A percentile compares a stretch with the other conserved stretches of the same genome.
Evolutionary conservation across 257 asterid genomes (phyloP).

Genomic region (Jaltomata sinuosa): DNA sequence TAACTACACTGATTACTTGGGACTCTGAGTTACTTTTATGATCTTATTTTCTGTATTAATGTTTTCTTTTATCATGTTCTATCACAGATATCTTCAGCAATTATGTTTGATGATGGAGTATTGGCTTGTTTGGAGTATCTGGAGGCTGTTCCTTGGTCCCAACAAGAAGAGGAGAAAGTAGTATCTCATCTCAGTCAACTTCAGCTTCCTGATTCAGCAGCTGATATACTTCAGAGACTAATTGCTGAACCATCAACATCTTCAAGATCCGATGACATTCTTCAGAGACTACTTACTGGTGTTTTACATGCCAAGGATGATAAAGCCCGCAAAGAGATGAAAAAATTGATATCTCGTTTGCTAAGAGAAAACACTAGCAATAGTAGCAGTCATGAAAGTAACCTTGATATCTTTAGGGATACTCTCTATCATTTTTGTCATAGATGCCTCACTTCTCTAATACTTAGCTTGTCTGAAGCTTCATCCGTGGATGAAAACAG

Average conservation of each 20-base stretch:
- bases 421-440: slow-evolving; percentile 67
- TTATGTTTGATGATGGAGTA: slow-evolving; percentile 67
- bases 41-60: background rate
- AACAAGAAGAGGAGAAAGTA: slow-evolving; percentile 65
- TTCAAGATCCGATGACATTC: slow-evolving; percentile 54
- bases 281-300: slow-evolving; percentile 50
- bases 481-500: slow-evolving; percentile 41
- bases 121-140: slow-evolving; percentile 69
- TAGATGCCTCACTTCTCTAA: slow-evolving; percentile 64
- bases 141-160: slow-evolving; percentile 89
- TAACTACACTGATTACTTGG: background rate
- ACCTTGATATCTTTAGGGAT: slow-evolving; percentile 48
- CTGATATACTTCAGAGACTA: slow-evolving; percentile 64
- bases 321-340: slow-evolving; percentile 74
- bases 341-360: slow-evolving; percentile 42
- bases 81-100: slow-evolving; percentile 64
- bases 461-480: slow-evolving; percentile 64
- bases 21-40: background rate
- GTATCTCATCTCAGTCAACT: slow-evolving; percentile 52
- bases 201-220: slow-evolving; percentile 34
- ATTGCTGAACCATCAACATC: slow-evolving; percentile 54
- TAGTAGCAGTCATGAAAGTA: slow-evolving; percentile 1
- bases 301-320: slow-evolving; percentile 76
- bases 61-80: background rate
- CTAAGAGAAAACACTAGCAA: slow-evolving; percentile 40